A percentile compares a stretch with the other conserved stretches of the same genome.
Evolutionary conservation across 1,284 basidiomycete species (phyloP).

Genomic region (Melanopsichium pennsylvanicum): DNA sequence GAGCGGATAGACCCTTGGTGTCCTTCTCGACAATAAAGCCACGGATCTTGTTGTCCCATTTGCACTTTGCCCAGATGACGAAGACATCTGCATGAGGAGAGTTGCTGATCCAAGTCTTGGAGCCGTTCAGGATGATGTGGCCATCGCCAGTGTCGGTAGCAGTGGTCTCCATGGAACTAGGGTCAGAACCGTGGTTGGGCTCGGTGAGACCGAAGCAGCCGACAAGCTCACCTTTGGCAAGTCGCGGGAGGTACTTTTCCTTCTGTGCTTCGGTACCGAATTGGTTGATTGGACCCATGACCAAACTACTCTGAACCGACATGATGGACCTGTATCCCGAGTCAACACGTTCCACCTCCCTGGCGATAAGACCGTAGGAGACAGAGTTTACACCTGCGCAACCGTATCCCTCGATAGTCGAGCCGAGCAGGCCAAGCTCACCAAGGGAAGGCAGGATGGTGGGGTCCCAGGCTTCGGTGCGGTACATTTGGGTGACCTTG

Average conservation of each 20-base stretch:
- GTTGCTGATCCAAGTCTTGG: constrained; percentile 97
- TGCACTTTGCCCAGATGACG: constrained; percentile 91
- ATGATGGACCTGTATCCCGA: constrained; percentile 95
- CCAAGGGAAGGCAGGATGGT: constrained; percentile 88
- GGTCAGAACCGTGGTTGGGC: constrained; percentile 95
- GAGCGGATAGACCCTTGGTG: constrained; percentile 81
- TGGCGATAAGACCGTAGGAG: constrained; percentile 89
- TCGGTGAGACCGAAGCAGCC: constrained; percentile 97
- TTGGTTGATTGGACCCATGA: constrained; percentile 95
- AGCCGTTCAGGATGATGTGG: constrained; percentile 84
- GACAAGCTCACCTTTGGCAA: constrained; percentile 86
- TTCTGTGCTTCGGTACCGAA: constrained; percentile 91
- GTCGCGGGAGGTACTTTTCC: constrained; percentile 83
- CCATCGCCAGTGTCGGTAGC: constrained; percentile 81
- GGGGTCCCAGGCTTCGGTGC: constrained; percentile 83
- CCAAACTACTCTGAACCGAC: constrained; percentile 92
- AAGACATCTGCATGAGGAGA: constrained; percentile 75
- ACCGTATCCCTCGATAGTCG: constrained; percentile 91
- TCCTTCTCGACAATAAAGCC: constrained; percentile 95
- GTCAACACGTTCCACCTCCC: constrained; percentile 93
- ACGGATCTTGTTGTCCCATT: constrained; percentile 89
- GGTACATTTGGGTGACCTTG: constrained; percentile 83
- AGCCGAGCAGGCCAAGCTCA: constrained; percentile 85
- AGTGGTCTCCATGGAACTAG: constrained; percentile 89
- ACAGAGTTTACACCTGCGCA: constrained; percentile 92